Conservation (phyloP, 192 early-diverging fungal species). For the Piromyces sp. region DNA sequence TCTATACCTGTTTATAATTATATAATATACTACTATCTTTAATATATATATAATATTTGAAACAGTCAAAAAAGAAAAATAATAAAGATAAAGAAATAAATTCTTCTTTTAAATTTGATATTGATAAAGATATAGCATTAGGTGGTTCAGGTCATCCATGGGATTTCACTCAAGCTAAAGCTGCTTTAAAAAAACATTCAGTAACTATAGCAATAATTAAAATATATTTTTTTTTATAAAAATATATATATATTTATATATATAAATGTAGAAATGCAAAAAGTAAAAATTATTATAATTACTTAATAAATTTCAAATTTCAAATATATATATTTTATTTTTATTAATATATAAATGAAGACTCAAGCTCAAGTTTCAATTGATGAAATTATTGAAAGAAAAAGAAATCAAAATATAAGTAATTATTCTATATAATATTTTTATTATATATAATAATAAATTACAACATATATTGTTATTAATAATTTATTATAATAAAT, state of each 20-base stretch:
- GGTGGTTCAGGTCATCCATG: conserved; percentile 43
- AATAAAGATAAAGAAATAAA: conserved; percentile 35
- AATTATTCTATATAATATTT: not conserved
- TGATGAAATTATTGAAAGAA: conserved; percentile 8
- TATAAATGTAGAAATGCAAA: no score
- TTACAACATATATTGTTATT: no score
- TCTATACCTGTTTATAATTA: no score
- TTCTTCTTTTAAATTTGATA: conserved; percentile 56
- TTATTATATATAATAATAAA: no score
- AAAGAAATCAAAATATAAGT: conserved; percentile 12
- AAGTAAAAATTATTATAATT: no score
- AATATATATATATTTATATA: no score
- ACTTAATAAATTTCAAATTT: no score
- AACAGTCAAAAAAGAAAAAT: conserved; percentile 2
- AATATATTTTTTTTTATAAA: no score
- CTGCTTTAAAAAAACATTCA: conserved; percentile 42
- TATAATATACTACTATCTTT: no score
- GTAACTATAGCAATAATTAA: conserved; percentile 8
- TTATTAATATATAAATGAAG: conserved; percentile 9
- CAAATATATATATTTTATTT: not conserved
- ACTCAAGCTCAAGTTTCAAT: conserved; percentile 13
- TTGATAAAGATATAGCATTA: conserved; percentile 43
- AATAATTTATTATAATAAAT: no score
- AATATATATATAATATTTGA: no score
- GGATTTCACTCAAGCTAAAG: conserved; percentile 67